Evolutionary conservation across 306 rosid genomes (phyloP), one percentile per base, ranked within the genome.

Genomic region (Hippophae tibetana): DNA sequence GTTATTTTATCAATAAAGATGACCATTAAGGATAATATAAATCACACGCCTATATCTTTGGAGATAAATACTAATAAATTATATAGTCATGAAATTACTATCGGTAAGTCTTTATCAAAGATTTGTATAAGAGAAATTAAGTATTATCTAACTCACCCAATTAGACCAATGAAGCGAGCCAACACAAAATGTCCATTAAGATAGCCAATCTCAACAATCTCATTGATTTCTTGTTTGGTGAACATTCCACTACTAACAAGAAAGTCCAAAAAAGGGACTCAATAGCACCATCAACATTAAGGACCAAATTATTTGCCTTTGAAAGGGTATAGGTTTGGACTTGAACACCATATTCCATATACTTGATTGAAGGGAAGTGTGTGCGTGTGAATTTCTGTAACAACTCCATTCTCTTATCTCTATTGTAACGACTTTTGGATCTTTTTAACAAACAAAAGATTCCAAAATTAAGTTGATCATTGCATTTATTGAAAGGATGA

Each of bases 171-270:
- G 76, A 95, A 82, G 54, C 99, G 99, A 38, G 99, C 95, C 64
- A 93, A 74, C 73, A 93, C 97, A 48, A 89, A 93, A 27, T 89
- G 89, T 40, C 99, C 99, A 57, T 93, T 93, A 68, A 93, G 83
- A 78, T 93, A 93, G n/a, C 99, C 99, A 56, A 89, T 93, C 67
- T 79, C 95, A 5, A 93, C 87, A 54, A 86, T 93, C 76, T 93
- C 97, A 25, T 89, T 87, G 51, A 93, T 82, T 73, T 93, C 99
- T 80, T 62, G 87, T 78, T 86, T 89, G 83, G 72, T 74, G 80
- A 93, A 93, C 99, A 93, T 77, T 76, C 99, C 97, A 61, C 97
- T 86, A 56, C 99, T 95, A 18, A 94, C 89, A 58, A 93, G 97
- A 72, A 93, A 97, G 81, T 93, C 99, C 85, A 77, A 84, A 93